phyloP scores from a whole-genome alignment of 768 basidiomycete genomes.

The Tricholoma saponaceum region DNA sequence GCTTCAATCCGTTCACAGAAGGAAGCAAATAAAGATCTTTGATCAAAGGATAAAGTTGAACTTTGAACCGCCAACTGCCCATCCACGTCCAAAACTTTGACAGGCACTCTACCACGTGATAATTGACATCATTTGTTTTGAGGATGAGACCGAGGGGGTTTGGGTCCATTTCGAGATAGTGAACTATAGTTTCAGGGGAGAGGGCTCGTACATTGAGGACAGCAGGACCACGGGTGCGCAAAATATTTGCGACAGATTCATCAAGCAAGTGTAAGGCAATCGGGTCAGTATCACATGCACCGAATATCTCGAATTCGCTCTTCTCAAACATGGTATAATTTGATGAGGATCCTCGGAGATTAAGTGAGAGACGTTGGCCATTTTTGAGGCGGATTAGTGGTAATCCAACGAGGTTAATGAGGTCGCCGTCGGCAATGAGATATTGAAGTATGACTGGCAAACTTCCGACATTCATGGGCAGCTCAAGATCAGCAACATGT shows the following conservation, averaged over 20 bases:
- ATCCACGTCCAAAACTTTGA: conserved; percentile 43
- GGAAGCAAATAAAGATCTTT: conserved; percentile 28
- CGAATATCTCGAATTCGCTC: conserved; percentile 25
- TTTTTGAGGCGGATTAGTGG: conserved; percentile 31
- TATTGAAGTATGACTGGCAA: conserved; percentile 23
- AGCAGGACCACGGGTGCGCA: conserved; percentile 18
- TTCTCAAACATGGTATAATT: conserved; percentile 25
- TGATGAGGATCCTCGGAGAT: background rate
- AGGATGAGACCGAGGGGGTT: conserved; percentile 20
- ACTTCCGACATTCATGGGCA: conserved; percentile 2
- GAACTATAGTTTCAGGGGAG: conserved; percentile 18
- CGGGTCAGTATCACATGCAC: conserved; percentile 24
- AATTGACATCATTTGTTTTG: conserved; percentile 13
- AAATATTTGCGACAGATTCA: conserved; percentile 12
- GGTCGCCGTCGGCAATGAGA: conserved; percentile 28
- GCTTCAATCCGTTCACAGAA: conserved; percentile 23
- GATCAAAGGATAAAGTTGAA: conserved; percentile 20
- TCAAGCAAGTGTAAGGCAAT: conserved; percentile 28
- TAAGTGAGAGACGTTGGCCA: conserved; percentile 17
- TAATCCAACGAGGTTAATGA: conserved; percentile 30
- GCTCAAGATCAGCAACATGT: conserved; percentile 6
- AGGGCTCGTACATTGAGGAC: conserved; percentile 30
- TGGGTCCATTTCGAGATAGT: conserved; percentile 25
- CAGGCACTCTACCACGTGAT: conserved; percentile 28
- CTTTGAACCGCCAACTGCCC: conserved; percentile 16